Conservation (phyloP, 1,284 basidiomycete species). For the Fistulina hepatica region DNA sequence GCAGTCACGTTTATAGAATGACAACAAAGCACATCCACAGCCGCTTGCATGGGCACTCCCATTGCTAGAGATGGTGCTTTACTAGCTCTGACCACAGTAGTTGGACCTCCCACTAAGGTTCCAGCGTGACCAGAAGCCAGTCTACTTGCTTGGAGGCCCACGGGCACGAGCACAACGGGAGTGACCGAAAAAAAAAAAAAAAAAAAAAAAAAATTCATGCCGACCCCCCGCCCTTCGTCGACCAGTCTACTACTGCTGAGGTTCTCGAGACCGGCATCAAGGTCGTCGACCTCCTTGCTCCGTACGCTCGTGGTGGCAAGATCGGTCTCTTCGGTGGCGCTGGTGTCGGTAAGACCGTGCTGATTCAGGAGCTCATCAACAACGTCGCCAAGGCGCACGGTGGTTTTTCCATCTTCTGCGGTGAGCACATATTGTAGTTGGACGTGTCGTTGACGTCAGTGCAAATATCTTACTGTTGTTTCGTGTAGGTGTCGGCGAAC, state of each 20-base stretch:
- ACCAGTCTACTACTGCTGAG: slow-evolving; percentile 97
- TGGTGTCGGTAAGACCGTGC: slow-evolving; percentile 99
- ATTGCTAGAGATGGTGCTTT: too few species aligned
- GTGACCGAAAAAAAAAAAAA: too few species aligned
- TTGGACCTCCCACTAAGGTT: too few species aligned
- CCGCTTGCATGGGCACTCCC: too few species aligned
- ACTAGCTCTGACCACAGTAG: too few species aligned
- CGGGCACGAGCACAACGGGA: too few species aligned
- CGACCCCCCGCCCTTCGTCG: slow-evolving; percentile 93
- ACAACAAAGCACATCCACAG: too few species aligned
- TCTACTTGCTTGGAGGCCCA: too few species aligned
- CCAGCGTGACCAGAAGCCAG: too few species aligned
- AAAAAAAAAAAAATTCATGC: too few species aligned
- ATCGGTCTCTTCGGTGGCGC: slow-evolving; percentile 99
- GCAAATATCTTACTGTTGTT: slow-evolving; percentile 7
- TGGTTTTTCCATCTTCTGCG: slow-evolving; percentile 99
- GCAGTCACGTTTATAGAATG: too few species aligned
- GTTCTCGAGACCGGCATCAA: slow-evolving; percentile 99
- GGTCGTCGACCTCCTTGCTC: slow-evolving; percentile 98
- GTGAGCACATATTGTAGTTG: too few species aligned
- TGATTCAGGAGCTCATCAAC: slow-evolving; percentile 99
- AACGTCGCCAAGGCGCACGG: slow-evolving; percentile 99
- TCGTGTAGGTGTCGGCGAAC: slow-evolving; percentile 85
- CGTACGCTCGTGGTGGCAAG: slow-evolving; percentile 99
- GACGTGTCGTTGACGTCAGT: not conserved